phyloP scores from a whole-genome alignment of 441 rosid genomes.

The Lepidium campestre region DNA sequence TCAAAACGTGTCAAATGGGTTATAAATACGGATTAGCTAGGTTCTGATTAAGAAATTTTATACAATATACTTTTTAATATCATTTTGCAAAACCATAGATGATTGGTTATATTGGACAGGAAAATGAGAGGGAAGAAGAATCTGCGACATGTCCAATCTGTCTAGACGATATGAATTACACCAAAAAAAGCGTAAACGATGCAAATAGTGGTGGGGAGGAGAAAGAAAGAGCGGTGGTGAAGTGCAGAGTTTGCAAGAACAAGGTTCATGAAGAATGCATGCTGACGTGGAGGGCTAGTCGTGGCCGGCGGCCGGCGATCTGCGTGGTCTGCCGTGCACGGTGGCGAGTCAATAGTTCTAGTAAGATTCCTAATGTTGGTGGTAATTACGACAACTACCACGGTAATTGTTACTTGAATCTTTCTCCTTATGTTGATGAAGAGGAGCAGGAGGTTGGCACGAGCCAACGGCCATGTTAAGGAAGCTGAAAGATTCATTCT shows the following conservation, averaged over 20 bases:
- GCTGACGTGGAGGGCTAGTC: slow-evolving; percentile 63
- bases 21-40: too few species aligned
- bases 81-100: background rate
- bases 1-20: too few species aligned
- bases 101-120: background rate
- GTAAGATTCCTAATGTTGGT: slow-evolving; percentile 1
- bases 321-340: slow-evolving; percentile 82
- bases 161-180: slow-evolving; percentile 53
- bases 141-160: slow-evolving; percentile 63
- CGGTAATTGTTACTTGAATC: slow-evolving; percentile 54
- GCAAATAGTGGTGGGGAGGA: background rate
- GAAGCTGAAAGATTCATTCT: background rate
- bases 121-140: slow-evolving; percentile 31
- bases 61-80: background rate
- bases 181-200: background rate
- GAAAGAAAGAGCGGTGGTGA: slow-evolving; percentile 35
- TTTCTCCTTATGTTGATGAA: slow-evolving; percentile 44
- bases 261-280: slow-evolving; percentile 71
- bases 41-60: too few species aligned
- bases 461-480: slow-evolving; percentile 20
- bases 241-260: slow-evolving; percentile 65
- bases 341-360: slow-evolving; percentile 44
- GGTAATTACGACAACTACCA: slow-evolving; percentile 3
- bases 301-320: slow-evolving; percentile 57
- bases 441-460: slow-evolving; percentile 23